Conservation (phyloP, 176 grass and related monocot species). For the Guadua angustifolia region DNA sequence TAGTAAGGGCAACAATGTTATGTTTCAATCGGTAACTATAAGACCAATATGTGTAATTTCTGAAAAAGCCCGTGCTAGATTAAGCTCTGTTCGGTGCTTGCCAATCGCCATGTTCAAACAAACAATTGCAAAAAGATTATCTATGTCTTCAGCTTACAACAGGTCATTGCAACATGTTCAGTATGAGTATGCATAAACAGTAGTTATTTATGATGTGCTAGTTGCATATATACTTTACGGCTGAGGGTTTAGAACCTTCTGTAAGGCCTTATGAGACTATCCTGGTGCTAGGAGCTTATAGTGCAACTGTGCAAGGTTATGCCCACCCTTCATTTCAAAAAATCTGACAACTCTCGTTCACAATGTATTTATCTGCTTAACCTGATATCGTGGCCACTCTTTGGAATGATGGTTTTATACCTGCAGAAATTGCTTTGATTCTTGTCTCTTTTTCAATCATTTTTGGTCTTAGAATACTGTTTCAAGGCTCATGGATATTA, state of each 20-base stretch:
- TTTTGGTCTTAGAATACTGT: neutral
- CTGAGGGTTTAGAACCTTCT: neutral
- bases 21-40: neutral
- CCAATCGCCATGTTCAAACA: neutral
- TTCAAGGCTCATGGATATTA: slow-evolving; percentile 6
- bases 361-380: neutral
- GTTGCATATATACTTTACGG: neutral
- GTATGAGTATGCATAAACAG: neutral
- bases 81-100: neutral
- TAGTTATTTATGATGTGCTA: neutral
- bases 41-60: neutral
- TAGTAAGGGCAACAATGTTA: neutral
- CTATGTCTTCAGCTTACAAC: neutral
- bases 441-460: neutral
- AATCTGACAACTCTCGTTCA: neutral
- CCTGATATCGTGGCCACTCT: neutral
- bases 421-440: neutral
- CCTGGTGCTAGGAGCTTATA: slow-evolving; percentile 25
- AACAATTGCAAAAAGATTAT: neutral
- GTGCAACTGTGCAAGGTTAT: neutral
- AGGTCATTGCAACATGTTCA: neutral
- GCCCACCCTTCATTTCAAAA: neutral
- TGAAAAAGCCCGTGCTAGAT: neutral
- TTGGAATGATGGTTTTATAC: slow-evolving; percentile 11
- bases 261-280: neutral